Evolutionary conservation across 108 stramenopile genomes (phyloP).

Genomic region (Skeletonema potamos): DNA sequence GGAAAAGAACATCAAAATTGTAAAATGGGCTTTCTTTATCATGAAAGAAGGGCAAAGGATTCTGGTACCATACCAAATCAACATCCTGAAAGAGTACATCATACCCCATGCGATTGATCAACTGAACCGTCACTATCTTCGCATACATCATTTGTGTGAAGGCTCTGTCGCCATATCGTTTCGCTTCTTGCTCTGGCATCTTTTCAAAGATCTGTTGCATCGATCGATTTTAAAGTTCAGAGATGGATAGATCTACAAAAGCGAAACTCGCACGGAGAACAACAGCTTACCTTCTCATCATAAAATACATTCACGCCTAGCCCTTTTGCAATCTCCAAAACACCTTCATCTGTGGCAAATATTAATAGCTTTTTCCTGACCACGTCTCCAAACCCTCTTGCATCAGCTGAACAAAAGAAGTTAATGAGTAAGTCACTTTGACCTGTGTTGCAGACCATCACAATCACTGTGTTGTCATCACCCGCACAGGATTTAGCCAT

Average conservation of each 20-base stretch:
- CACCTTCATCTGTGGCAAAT: slow-evolving; percentile 53
- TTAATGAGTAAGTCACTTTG: slow-evolving; percentile 51
- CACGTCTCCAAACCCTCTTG: slow-evolving; percentile 41
- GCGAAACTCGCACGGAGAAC: neutral
- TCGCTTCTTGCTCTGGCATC: slow-evolving; percentile 49
- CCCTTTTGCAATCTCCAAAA: slow-evolving; percentile 44
- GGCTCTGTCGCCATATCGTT: slow-evolving; percentile 49
- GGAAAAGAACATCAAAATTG: slow-evolving; percentile 82
- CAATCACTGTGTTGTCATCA: slow-evolving; percentile 42
- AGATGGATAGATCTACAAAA: neutral
- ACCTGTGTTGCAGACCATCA: slow-evolving; percentile 58
- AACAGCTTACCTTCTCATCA: slow-evolving; percentile 39
- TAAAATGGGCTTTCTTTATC: slow-evolving; percentile 32
- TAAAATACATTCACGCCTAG: slow-evolving; percentile 52
- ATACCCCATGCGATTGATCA: slow-evolving; percentile 52
- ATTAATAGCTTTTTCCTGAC: slow-evolving; percentile 44
- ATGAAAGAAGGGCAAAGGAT: slow-evolving; percentile 65
- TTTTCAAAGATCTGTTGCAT: slow-evolving; percentile 17
- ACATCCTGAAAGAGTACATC: slow-evolving; percentile 77
- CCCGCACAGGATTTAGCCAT: slow-evolving; percentile 57
- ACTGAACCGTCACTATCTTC: slow-evolving; percentile 60
- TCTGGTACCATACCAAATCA: slow-evolving; percentile 67
- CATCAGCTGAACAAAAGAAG: slow-evolving; percentile 50
- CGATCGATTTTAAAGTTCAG: neutral
- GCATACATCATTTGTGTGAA: slow-evolving; percentile 72